Percentiles rank a stretch among this genome's conserved stretches.
These are phyloP conservation scores for Proliferodiscus dingleyae DNA, from an alignment of 2,329 filamentous ascomycete genomes.

Conservation along the genomic window DNA sequence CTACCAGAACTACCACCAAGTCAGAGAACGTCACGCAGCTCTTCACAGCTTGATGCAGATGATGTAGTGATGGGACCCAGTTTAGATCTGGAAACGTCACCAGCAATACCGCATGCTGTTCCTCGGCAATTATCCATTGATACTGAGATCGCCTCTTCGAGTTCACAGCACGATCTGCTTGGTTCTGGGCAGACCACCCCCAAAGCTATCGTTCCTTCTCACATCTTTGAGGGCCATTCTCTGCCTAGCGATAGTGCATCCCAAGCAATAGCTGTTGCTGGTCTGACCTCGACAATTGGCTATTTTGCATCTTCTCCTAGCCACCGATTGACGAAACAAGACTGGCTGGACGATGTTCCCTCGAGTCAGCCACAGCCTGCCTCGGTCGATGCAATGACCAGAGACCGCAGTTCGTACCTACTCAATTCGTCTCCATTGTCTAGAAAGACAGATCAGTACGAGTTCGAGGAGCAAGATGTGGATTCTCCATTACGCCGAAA, in stretches of 20 bases:
- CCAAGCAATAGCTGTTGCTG: slow-evolving; percentile 17
- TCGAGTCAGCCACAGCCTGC: slow-evolving; percentile 30
- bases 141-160: slow-evolving; percentile 32
- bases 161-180: slow-evolving; percentile 42
- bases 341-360: slow-evolving; percentile 16
- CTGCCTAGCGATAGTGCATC: slow-evolving; percentile 12
- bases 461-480: neutral
- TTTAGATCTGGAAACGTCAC: slow-evolving; percentile 1
- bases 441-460: slow-evolving; percentile 13
- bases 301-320: slow-evolving; percentile 20
- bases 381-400: slow-evolving; percentile 38
- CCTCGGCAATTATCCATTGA: slow-evolving; percentile 36
- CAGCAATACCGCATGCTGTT: slow-evolving; percentile 5
- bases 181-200: slow-evolving; percentile 66
- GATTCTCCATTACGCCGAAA: slow-evolving; percentile 15
- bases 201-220: slow-evolving; percentile 49
- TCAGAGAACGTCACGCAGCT: slow-evolving; percentile 41
- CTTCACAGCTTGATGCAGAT: slow-evolving; percentile 37
- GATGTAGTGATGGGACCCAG: slow-evolving; percentile 29
- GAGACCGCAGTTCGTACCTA: slow-evolving; percentile 40
- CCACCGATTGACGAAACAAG: slow-evolving; percentile 25
- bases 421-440: slow-evolving; percentile 35
- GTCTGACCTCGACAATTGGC: slow-evolving; percentile 20
- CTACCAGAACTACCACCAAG: slow-evolving; percentile 47
- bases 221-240: slow-evolving; percentile 9